Evolutionary conservation across 2,329 filamentous ascomycete species (phyloP).

Genomic region (Delphinella strobiligena): DNA sequence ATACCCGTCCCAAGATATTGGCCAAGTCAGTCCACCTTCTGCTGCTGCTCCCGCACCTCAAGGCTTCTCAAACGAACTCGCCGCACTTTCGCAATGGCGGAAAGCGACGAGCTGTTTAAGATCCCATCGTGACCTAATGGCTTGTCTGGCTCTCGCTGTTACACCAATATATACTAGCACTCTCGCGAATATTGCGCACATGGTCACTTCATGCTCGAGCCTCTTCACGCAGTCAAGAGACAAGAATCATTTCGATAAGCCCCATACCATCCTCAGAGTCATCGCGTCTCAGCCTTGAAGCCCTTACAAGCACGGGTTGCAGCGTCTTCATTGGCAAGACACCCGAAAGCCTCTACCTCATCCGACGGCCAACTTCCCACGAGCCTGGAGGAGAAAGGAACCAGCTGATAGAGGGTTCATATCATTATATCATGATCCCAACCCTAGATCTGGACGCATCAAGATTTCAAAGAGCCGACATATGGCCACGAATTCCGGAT

Average conservation of each 20-base stretch:
- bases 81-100: too few species aligned
- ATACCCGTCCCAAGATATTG: constrained; percentile 65
- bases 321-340: constrained; percentile 87
- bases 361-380: constrained; percentile 53
- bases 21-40: constrained; percentile 62
- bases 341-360: constrained; percentile 62
- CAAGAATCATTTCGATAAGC: constrained; percentile 76
- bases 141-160: constrained; percentile 44
- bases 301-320: constrained; percentile 80
- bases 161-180: constrained; percentile 41
- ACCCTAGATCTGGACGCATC: constrained; percentile 79
- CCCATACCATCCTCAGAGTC: constrained; percentile 71
- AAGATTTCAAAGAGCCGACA: constrained; percentile 26
- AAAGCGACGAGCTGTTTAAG: too few species aligned
- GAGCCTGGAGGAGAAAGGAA: constrained; percentile 43
- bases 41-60: constrained; percentile 53
- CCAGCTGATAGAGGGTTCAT: constrained; percentile 79
- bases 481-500: constrained; percentile 48
- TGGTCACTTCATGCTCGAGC: constrained; percentile 63
- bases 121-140: too few species aligned
- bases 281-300: constrained; percentile 75
- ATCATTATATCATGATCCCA: too few species aligned
- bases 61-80: constrained; percentile 89
- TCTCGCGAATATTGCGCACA: constrained; percentile 67
- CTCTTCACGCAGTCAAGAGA: constrained; percentile 45